A percentile compares a stretch with the other conserved stretches of the same genome.
phyloP scores from a whole-genome alignment of 208 protist genomes.

The Borovskyia barvae region DNA sequence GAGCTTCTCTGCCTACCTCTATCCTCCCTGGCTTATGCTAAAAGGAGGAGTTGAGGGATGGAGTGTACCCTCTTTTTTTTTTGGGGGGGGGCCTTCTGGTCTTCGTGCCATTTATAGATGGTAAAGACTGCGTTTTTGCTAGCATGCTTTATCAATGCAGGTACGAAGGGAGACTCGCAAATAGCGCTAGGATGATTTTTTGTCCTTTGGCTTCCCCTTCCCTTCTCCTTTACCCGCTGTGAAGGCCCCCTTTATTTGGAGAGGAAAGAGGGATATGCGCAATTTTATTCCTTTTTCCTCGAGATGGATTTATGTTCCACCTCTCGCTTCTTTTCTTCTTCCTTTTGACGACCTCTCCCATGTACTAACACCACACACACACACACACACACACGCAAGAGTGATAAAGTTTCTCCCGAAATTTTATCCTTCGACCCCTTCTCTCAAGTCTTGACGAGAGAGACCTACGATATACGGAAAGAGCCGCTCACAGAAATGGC shows the following conservation, averaged over 20 bases:
- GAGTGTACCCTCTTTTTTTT: too few species aligned
- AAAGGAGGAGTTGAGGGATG: too few species aligned
- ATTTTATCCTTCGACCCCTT: background rate
- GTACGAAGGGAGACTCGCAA: too few species aligned
- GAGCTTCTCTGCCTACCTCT: too few species aligned
- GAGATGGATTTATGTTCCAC: background rate
- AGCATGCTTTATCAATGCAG: too few species aligned
- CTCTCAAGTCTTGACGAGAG: background rate
- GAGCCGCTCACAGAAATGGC: slow-evolving; percentile 9
- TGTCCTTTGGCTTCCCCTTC: slow-evolving; percentile 6
- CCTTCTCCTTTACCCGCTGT: background rate
- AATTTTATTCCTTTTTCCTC: slow-evolving; percentile 6
- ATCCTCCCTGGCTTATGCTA: too few species aligned
- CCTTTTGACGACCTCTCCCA: background rate
- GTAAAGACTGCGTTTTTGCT: too few species aligned
- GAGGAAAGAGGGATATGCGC: slow-evolving; percentile 1
- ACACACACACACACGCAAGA: background rate
- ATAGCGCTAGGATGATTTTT: slow-evolving; percentile 4
- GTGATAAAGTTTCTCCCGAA: background rate
- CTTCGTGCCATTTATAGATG: too few species aligned
- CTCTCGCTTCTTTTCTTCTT: background rate
- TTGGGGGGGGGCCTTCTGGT: too few species aligned
- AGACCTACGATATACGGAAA: background rate
- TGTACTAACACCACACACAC: too few species aligned
- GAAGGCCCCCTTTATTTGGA: background rate